Evolutionary conservation across 2,329 filamentous ascomycete genomes (phyloP).

Genomic region (Arthrobotrys musiformis): DNA sequence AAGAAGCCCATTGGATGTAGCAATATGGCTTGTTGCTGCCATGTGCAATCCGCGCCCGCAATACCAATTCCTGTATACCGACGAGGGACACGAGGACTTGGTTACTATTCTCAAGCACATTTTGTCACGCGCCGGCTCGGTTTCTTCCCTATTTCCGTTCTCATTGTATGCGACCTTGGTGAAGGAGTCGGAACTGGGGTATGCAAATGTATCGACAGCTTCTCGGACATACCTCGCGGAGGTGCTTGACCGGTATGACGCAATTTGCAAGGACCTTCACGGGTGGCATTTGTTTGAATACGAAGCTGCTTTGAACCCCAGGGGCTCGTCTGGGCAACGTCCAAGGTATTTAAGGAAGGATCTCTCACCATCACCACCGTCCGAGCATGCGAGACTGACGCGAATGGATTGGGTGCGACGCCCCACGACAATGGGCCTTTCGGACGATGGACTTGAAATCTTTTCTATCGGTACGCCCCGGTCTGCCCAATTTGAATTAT

Average conservation of each 20-base stretch:
- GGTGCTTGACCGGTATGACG: not conserved
- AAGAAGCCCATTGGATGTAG: not conserved
- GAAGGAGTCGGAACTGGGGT: not conserved
- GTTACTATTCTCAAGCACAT: not conserved
- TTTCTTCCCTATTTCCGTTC: not conserved
- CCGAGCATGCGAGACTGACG: not conserved
- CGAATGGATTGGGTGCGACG: not conserved
- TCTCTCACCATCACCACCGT: not conserved
- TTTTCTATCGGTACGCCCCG: not conserved
- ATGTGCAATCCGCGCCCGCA: too few relatives aligned
- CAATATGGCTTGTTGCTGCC: not conserved
- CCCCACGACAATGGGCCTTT: not conserved
- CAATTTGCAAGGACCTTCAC: not conserved
- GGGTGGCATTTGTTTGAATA: conserved; percentile 22
- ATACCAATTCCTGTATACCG: too few relatives aligned
- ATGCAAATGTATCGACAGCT: not conserved
- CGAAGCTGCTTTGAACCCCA: not conserved
- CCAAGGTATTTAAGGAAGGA: not conserved
- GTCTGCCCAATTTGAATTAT: too few relatives aligned
- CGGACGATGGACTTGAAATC: not conserved
- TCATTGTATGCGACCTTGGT: not conserved
- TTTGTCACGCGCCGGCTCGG: not conserved
- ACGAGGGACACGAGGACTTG: too few relatives aligned
- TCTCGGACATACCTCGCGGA: too few relatives aligned
- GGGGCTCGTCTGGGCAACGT: too few relatives aligned